Conservation (phyloP, 257 asterid species). For the Misopates orontium region DNA sequence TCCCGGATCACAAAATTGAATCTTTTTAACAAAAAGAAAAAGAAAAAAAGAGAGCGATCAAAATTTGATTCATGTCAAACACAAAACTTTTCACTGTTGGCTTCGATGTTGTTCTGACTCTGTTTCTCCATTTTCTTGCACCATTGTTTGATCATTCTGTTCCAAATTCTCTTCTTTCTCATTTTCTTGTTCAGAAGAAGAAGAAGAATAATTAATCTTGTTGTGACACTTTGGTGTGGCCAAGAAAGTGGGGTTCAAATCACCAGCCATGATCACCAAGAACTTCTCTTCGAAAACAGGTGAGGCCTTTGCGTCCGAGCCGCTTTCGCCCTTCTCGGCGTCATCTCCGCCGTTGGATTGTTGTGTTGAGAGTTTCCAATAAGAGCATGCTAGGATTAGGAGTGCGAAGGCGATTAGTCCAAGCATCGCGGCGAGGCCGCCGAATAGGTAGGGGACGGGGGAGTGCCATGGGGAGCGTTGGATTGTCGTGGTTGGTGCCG, state of each 20-base stretch:
- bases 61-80: no score
- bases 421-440: slow-evolving; percentile 65
- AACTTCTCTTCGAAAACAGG: slow-evolving; percentile 58
- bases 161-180: slow-evolving; percentile 8
- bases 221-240: slow-evolving; percentile 45
- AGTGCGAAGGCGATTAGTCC: slow-evolving; percentile 67
- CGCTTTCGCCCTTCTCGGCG: slow-evolving; percentile 41
- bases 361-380: slow-evolving; percentile 50
- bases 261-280: slow-evolving; percentile 72
- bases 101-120: slow-evolving; percentile 19
- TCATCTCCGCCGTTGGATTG: slow-evolving; percentile 25
- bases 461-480: slow-evolving; percentile 67
- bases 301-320: slow-evolving; percentile 30
- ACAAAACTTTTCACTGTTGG: slow-evolving; percentile 30
- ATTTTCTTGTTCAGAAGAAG: slow-evolving; percentile 28
- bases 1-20: slow-evolving; percentile 44
- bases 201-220: neutral
- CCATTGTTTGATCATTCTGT: neutral
- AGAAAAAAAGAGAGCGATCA: no score
- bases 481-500: slow-evolving; percentile 49
- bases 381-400: slow-evolving; percentile 66
- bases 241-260: slow-evolving; percentile 53
- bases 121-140: slow-evolving; percentile 16
- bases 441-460: slow-evolving; percentile 68
- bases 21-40: neutral